Conservation (phyloP, 129 eudicot species). For the Escallonia rubra region DNA sequence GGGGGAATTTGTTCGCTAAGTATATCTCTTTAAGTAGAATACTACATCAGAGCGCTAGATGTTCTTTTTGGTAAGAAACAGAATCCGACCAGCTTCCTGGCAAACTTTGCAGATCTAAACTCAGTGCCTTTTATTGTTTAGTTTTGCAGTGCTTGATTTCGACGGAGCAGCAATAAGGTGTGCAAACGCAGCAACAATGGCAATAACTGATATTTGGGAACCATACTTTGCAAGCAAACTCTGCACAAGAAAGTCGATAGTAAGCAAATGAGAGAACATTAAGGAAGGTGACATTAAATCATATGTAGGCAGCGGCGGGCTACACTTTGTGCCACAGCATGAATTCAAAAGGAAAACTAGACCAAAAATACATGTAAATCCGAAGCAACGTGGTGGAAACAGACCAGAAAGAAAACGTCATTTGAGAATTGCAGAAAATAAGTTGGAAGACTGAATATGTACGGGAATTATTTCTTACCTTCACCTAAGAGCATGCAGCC, state of each 20-base stretch:
- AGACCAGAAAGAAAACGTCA: no score
- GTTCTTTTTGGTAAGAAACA: no score
- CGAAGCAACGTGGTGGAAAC: no score
- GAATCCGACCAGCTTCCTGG: background rate
- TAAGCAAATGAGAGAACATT: background rate
- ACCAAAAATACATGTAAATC: no score
- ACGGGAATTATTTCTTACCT: conserved; percentile 9
- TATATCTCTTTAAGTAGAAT: no score
- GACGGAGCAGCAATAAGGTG: conserved; percentile 31
- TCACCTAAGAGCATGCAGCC: conserved; percentile 16
- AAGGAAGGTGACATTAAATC: no score
- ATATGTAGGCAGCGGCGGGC: no score
- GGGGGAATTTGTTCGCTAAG: no score
- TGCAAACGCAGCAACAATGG: conserved; percentile 34
- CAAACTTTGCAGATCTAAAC: background rate
- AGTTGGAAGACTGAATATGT: background rate
- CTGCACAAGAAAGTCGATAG: conserved; percentile 28
- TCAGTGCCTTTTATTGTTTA: conserved; percentile 46
- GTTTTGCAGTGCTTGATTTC: conserved; percentile 35
- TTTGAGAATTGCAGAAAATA: background rate
- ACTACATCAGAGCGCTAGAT: background rate
- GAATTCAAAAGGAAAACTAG: no score
- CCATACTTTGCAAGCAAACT: conserved; percentile 38
- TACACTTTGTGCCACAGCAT: no score
- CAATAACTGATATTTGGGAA: background rate